A percentile compares a stretch with the other conserved stretches of the same genome.
phyloP scores from a whole-genome alignment of 2,329 filamentous ascomycete genomes.

The Beauveria rudraprayagi region DNA sequence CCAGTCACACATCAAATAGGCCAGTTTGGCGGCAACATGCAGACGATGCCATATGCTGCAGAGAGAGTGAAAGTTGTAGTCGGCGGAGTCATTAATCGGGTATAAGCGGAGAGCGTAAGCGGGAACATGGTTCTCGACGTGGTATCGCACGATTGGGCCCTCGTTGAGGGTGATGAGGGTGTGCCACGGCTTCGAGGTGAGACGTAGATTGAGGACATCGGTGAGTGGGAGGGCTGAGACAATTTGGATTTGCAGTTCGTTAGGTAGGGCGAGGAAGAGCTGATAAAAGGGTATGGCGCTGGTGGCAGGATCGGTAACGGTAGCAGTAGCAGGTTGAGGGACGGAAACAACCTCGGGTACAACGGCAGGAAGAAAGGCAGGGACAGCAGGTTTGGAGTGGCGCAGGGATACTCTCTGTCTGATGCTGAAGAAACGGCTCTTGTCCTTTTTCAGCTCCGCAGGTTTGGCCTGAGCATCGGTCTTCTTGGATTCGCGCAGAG shows the following conservation, averaged over 20 bases:
- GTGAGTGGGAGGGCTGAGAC: conserved; percentile 52
- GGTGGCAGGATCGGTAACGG: conserved; percentile 9
- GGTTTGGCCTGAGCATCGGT: conserved; percentile 22
- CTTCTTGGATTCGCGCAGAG: conserved; percentile 34
- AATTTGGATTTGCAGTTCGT: conserved; percentile 56
- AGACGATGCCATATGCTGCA: conserved; percentile 59
- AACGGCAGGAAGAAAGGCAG: conserved; percentile 13
- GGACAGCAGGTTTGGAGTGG: conserved; percentile 24
- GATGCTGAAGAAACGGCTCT: conserved; percentile 33
- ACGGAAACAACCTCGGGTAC: not conserved
- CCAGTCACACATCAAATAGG: conserved; percentile 55
- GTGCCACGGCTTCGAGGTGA: conserved; percentile 52
- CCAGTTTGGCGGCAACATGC: conserved; percentile 55
- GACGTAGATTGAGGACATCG: conserved; percentile 51
- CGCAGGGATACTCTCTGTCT: conserved; percentile 31
- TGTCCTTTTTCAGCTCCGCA: conserved; percentile 32
- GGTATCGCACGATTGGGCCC: conserved; percentile 51
- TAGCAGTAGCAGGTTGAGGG: not conserved
- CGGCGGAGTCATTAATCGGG: conserved; percentile 38
- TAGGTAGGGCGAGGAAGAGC: conserved; percentile 50
- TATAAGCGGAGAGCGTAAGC: conserved; percentile 53
- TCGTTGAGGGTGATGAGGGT: conserved; percentile 53
- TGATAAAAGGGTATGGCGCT: conserved; percentile 42
- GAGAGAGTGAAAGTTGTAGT: conserved; percentile 51
- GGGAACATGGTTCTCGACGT: conserved; percentile 51